phyloP scores from a whole-genome alignment of 2,329 filamentous ascomycete species.

The Monosporascus sp. region DNA sequence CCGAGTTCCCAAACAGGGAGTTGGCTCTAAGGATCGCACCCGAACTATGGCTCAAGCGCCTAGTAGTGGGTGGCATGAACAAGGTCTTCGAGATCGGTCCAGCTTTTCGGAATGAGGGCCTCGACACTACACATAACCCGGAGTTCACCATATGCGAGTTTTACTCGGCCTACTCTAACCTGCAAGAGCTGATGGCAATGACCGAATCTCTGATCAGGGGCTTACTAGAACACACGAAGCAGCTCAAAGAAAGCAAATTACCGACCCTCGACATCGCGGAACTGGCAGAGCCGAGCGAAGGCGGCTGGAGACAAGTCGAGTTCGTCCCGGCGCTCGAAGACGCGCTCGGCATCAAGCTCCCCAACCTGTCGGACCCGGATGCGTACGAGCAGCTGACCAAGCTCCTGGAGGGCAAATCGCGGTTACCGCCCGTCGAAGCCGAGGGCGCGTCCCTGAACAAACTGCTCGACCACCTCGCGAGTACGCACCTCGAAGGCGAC shows the following conservation, averaged over 20 bases:
- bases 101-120: conserved; percentile 86
- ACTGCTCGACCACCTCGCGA: conserved; percentile 76
- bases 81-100: conserved; percentile 90
- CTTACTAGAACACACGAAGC: conserved; percentile 48
- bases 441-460: conserved; percentile 45
- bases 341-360: conserved; percentile 59
- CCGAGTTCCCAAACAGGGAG: conserved; percentile 66
- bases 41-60: conserved; percentile 88
- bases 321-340: conserved; percentile 77
- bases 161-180: conserved; percentile 78
- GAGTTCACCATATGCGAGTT: conserved; percentile 98
- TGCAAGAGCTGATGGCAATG: conserved; percentile 66
- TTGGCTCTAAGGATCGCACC: conserved; percentile 84
- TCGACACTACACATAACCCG: conserved; percentile 89
- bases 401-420: conserved; percentile 51
- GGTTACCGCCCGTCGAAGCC: conserved; percentile 59
- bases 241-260: conserved; percentile 38
- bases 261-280: conserved; percentile 43
- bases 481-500: conserved; percentile 70
- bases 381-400: conserved; percentile 55
- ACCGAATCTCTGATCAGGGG: conserved; percentile 68
- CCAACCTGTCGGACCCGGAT: conserved; percentile 50
- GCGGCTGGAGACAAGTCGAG: conserved; percentile 63
- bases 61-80: conserved; percentile 84
- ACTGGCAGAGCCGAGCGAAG: conserved; percentile 38